Base-by-base conservation (phyloP, 2,329 filamentous ascomycete genomes). In the Aspergillus pseudoviridinutans region DNA sequence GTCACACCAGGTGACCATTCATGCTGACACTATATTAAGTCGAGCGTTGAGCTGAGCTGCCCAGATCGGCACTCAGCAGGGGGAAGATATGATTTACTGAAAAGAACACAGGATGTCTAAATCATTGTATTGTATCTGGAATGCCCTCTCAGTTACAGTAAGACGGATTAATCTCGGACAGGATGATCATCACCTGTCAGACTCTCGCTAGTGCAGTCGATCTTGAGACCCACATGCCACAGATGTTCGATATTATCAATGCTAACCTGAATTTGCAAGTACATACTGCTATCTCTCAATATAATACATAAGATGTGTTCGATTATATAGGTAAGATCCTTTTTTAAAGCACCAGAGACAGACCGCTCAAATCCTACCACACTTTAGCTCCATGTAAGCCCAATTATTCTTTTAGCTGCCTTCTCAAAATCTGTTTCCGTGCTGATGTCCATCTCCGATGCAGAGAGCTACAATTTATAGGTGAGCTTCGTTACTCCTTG, bases 321-420 rank as follows among this genome's bases (percentile, higher is more conserved):
- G 28, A 1, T 29, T 29, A 4, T 12, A 29, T 29, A 5, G 10
- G 29, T 4, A 14, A 4, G 29, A 14, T 14, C 4, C 4, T 0
- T 32, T 32, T 14, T 32, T 4, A 3, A 5, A 32, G 29, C 29
- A 32, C 29, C 12, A 14, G 14, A 14, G 29, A 14, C 12, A 32
- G 29, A 32, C 29, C 12, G 12, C 29, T 14, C 1, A 3, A 32
- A 32, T 14, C 28, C 12, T 38, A 46, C 5, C 22, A 22, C 3
- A 14, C 3, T 24, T 46, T 20, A 46, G 4, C 42, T 24, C n/a
- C n/a, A 52, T 32, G 58, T 52, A 14, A 59, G 32, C 20, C 57
- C 20, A 22, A 59, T 44, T 22, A 59, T 24, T 64, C 0, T 65
- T 72, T 58, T 52, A 66, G 56, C 50, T 64, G 55, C 61, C 61